Conservation (phyloP, 768 basidiomycete genomes). For the Solioccasus polychromus region DNA sequence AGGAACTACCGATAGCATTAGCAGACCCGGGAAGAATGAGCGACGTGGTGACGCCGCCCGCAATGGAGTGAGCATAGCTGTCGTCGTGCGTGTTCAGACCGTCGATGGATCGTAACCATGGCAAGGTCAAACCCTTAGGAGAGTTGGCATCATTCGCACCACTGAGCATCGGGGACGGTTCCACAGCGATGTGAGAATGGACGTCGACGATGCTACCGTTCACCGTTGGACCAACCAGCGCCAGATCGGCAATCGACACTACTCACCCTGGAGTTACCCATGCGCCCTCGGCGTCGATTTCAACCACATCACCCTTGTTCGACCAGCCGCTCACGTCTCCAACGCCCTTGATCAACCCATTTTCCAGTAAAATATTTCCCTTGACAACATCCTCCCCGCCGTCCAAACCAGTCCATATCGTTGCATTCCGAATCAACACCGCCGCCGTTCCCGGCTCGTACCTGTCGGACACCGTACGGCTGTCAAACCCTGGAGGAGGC, state of each 20-base stretch:
- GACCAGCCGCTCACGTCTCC: constrained; percentile 29
- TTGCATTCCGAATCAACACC: constrained; percentile 62
- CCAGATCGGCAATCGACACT: too few species aligned
- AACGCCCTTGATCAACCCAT: constrained; percentile 59
- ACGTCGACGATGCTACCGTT: constrained; percentile 44
- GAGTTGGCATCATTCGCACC: constrained; percentile 60
- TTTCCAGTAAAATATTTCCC: constrained; percentile 62
- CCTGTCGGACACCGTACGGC: constrained; percentile 53
- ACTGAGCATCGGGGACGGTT: constrained; percentile 33
- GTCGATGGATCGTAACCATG: constrained; percentile 69
- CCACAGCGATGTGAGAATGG: constrained; percentile 57
- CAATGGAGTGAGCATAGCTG: constrained; percentile 51
- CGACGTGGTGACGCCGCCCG: constrained; percentile 74
- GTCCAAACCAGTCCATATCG: constrained; percentile 71
- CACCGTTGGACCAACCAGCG: too few species aligned
- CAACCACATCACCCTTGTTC: constrained; percentile 21
- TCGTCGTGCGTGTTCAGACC: constrained; percentile 75
- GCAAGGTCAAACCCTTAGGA: constrained; percentile 36
- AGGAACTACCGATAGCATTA: constrained; percentile 51
- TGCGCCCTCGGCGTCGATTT: constrained; percentile 51
- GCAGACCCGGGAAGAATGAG: constrained; percentile 73
- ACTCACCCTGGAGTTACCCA: constrained; percentile 60
- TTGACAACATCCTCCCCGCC: constrained; percentile 54
- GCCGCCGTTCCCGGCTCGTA: constrained; percentile 51
- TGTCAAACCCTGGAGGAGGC: constrained; percentile 43